phyloP scores from a whole-genome alignment of 2,329 filamentous ascomycete species.

The Beauveria australis region DNA sequence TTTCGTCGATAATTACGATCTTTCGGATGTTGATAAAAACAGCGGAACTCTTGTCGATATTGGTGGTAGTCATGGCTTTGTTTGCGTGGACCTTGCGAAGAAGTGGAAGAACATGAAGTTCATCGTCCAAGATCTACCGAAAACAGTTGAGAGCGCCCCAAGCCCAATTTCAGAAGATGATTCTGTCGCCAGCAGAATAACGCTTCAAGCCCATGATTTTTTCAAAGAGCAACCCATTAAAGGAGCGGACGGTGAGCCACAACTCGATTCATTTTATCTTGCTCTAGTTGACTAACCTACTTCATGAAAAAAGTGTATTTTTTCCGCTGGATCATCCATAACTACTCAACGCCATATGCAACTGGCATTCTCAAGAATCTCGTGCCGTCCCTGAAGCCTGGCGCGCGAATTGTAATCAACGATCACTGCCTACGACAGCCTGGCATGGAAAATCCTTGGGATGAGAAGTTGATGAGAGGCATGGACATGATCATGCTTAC shows the following conservation, averaged over 20 bases:
- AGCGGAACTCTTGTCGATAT: constrained; percentile 48
- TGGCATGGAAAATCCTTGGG: constrained; percentile 32
- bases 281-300: neutral
- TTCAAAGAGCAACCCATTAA: constrained; percentile 46
- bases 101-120: constrained; percentile 43
- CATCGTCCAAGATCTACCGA: constrained; percentile 46
- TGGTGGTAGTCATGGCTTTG: constrained; percentile 51
- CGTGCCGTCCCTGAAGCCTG: constrained; percentile 46
- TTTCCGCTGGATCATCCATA: constrained; percentile 53
- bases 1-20: constrained; percentile 46
- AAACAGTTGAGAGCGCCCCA: constrained; percentile 39
- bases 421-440: constrained; percentile 35
- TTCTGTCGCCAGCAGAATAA: constrained; percentile 31
- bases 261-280: neutral
- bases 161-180: constrained; percentile 31
- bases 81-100: constrained; percentile 45
- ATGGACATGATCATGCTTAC: constrained; percentile 47
- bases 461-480: constrained; percentile 37
- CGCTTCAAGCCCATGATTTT: constrained; percentile 46
- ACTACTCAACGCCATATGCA: constrained; percentile 48
- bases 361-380: constrained; percentile 41
- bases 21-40: constrained; percentile 35
- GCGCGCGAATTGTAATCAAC: constrained; percentile 40
- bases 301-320: constrained; percentile 38
- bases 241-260: constrained; percentile 40